Conservation (phyloP, 257 asterid genomes). For the Cruciata laevipes region DNA sequence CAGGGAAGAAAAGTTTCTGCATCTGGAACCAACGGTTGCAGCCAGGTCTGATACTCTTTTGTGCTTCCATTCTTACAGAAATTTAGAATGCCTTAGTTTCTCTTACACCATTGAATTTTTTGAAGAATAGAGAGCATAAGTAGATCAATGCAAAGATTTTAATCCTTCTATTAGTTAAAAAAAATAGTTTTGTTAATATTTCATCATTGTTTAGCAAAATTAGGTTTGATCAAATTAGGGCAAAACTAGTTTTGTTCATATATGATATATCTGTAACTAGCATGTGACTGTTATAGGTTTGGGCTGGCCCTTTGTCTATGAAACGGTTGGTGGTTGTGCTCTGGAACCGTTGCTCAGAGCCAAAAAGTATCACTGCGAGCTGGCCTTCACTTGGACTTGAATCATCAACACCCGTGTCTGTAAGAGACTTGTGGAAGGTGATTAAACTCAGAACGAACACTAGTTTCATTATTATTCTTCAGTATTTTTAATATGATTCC, state of each 20-base stretch:
- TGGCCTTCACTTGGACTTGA: conserved; percentile 77
- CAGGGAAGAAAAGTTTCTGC: conserved; percentile 78
- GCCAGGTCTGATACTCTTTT: conserved; percentile 39
- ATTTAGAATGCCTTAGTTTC: background rate
- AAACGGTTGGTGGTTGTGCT: conserved; percentile 64
- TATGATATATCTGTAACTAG: too few species aligned
- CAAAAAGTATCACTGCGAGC: conserved; percentile 46
- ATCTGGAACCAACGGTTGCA: conserved; percentile 52
- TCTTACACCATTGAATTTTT: background rate
- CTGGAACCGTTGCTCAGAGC: conserved; percentile 75
- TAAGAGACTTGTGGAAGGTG: conserved; percentile 91
- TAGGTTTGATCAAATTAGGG: too few species aligned
- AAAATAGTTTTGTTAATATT: background rate
- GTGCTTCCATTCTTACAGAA: background rate
- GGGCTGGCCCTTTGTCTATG: conserved; percentile 95
- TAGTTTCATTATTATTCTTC: background rate
- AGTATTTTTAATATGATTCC: background rate
- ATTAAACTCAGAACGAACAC: conserved; percentile 7
- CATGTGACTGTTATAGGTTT: conserved; percentile 38
- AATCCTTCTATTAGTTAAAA: background rate
- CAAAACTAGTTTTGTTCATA: too few species aligned
- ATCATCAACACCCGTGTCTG: conserved; percentile 57
- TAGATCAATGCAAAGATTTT: background rate
- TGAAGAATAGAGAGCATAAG: background rate
- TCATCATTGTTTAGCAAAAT: background rate